These are phyloP conservation scores for Magnusiomyces sp. DNA, from an alignment of 1,139 yeast genomes.

Conservation along the genomic window DNA sequence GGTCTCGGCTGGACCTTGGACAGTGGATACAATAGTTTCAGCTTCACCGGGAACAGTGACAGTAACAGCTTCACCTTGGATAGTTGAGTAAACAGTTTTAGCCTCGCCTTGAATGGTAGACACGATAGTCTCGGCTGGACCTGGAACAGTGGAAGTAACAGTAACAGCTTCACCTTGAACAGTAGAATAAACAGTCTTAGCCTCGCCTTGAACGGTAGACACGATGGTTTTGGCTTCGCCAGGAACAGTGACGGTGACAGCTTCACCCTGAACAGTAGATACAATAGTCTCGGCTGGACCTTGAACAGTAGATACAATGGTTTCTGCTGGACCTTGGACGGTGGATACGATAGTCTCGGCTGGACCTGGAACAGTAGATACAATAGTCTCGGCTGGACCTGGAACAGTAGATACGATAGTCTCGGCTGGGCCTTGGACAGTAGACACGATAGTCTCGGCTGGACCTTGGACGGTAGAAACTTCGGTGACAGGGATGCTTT, in stretches of 20 bases:
- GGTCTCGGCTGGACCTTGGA: constrained; percentile 8
- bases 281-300: constrained; percentile 5
- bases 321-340: constrained; percentile 1
- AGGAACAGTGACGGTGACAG: not conserved
- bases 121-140: constrained; percentile 2
- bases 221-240: not conserved
- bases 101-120: not conserved
- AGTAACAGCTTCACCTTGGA: not conserved
- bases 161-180: constrained; percentile 2
- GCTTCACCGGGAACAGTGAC: constrained; percentile 3
- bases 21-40: constrained; percentile 3
- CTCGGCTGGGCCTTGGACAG: constrained; percentile 1
- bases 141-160: constrained; percentile 1
- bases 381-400: constrained; percentile 3
- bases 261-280: not conserved
- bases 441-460: constrained; percentile 2
- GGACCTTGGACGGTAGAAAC: not conserved
- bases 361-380: not conserved
- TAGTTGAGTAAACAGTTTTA: not conserved
- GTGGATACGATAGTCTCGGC: not conserved
- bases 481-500: not conserved
- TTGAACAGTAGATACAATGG: not conserved
- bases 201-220: not conserved
- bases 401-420: constrained; percentile 1
- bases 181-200: not conserved